These are phyloP conservation scores for Ananas comosus DNA, from an alignment of 176 grass and related monocot genomes.

Conservation along the genomic window DNA sequence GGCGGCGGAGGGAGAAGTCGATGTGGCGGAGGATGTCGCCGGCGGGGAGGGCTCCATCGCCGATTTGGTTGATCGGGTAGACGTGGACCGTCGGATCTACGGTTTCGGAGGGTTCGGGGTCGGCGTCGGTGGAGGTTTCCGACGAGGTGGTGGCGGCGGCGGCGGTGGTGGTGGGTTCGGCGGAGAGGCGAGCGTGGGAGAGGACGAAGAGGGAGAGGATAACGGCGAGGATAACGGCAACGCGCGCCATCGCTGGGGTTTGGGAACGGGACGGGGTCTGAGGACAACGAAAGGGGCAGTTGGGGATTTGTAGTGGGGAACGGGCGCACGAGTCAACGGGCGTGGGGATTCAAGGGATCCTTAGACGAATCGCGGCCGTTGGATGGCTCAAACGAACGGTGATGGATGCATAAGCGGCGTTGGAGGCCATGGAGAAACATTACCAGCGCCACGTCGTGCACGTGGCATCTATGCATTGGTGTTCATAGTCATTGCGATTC, in stretches of 20 bases:
- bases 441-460: no score
- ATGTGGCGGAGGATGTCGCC: constrained; percentile 1
- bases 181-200: constrained; percentile 11
- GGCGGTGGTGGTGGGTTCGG: not conserved
- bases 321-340: not conserved
- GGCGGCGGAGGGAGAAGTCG: constrained; percentile 19
- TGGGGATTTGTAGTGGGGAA: not conserved
- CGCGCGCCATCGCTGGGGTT: constrained; percentile 34
- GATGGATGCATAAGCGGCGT: no score
- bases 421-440: no score
- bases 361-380: not conserved
- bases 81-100: not conserved
- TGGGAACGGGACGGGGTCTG: constrained; percentile 2
- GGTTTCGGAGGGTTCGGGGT: not conserved
- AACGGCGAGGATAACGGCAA: constrained; percentile 15
- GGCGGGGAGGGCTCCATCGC: not conserved
- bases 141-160: constrained; percentile 2
- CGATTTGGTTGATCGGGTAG: not conserved
- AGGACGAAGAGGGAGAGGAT: constrained; percentile 27
- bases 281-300: not conserved
- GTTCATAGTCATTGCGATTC: no score
- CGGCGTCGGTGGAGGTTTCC: not conserved
- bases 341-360: not conserved
- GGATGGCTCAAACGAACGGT: no score
- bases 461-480: no score